Conservation (phyloP, 23 red algal genomes). For the Chondrus crispus region DNA sequence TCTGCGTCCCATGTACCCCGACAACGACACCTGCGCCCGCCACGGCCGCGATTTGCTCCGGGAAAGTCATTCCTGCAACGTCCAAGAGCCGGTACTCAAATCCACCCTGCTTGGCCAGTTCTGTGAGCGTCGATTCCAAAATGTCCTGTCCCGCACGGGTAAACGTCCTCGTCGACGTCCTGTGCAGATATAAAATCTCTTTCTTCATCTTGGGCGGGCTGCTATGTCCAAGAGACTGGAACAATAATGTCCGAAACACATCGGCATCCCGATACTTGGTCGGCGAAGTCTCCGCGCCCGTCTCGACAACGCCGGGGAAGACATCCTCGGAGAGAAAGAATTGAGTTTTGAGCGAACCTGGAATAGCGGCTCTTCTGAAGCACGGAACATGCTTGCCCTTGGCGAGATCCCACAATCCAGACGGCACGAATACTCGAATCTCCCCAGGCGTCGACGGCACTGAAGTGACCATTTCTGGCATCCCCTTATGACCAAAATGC, state of each 20-base stretch:
- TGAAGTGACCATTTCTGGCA: background rate
- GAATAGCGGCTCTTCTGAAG: constrained; percentile 22
- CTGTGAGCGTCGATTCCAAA: background rate
- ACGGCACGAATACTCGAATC: constrained; percentile 31
- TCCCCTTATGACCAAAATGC: background rate
- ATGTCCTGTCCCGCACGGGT: background rate
- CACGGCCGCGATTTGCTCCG: constrained; percentile 34
- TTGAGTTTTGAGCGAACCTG: background rate
- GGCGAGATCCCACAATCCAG: constrained; percentile 3
- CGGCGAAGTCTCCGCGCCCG: background rate
- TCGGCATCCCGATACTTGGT: constrained; percentile 12
- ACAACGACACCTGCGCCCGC: constrained; percentile 37
- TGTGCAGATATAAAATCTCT: constrained; percentile 40
- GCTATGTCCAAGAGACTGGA: background rate
- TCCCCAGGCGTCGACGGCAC: background rate
- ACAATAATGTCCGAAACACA: background rate
- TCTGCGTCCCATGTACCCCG: constrained; percentile 60
- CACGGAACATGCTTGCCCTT: constrained; percentile 30
- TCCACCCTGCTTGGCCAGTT: background rate
- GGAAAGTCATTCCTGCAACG: constrained; percentile 43
- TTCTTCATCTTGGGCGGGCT: background rate
- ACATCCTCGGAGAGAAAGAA: constrained; percentile 17
- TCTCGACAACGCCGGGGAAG: constrained; percentile 32
- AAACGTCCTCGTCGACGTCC: constrained; percentile 10
- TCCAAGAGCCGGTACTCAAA: constrained; percentile 12